Base-by-base conservation (phyloP, 495 filamentous ascomycete species). In the Penicillium taxi region DNA sequence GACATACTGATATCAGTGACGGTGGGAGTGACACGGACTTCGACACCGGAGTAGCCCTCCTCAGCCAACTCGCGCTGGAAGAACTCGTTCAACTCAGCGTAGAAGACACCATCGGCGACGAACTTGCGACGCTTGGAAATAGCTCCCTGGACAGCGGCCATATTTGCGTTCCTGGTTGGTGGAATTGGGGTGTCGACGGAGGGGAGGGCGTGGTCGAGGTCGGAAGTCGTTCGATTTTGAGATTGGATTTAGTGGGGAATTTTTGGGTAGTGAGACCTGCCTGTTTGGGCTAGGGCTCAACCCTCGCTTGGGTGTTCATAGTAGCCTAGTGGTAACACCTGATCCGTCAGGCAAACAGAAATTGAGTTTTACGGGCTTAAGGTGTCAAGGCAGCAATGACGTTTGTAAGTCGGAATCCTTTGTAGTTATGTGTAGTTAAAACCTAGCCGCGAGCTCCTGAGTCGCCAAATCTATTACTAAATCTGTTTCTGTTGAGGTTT, bases 71-170 rank as follows among this genome's bases (percentile, higher is more conserved):
- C 91, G 66, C 93, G 90, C 77, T 96, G 93, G 87, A 98, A 98
- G 84, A 98, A 98, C 75, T 98, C 91, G 82, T 96, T 98, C 69
- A 96, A 73, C 74, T 98, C 91, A 73, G 93, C 93, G 70, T 96
- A 98, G 84, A 96, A 98, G 66, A 96, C 93, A 74, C 91, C 93
- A 70, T 96, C 93, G 61, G 93, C 93, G 69, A 96, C 89, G 79
- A 98, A 98, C 84, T 98, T 98, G 73, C 91, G 82, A 64, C 87
- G 81, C 84, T 98, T 98, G 62, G 90, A 96, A 69, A 83, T 80
- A 64, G 77, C 74, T 63, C 74, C 77, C 64, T 78, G 77, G 55
- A 77, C 70, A 64, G 73, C 70, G 56, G 74, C 73, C 80, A 84
- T 84, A 50, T 54, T 80, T 66, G 56, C 61, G 60, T 61, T 63